A percentile compares a stretch with the other conserved stretches of the same genome.
phyloP scores from a whole-genome alignment of 495 filamentous ascomycete species.

The Tirmania nivea region DNA sequence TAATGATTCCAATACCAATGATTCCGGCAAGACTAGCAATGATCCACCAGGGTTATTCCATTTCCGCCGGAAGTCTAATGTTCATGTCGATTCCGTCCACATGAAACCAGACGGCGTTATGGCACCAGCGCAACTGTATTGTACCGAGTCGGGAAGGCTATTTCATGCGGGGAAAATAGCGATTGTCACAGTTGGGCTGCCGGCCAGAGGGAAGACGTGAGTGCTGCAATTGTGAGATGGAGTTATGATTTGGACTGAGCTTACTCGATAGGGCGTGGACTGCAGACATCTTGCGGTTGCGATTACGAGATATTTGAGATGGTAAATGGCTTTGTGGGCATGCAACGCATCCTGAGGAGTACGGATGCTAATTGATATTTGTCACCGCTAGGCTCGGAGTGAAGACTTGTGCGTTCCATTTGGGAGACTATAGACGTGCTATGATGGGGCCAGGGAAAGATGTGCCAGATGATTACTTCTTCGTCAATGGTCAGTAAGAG shows the following conservation, averaged over 20 bases:
- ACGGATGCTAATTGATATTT: not conserved
- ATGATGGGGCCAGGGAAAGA: constrained; percentile 68
- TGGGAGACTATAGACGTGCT: constrained; percentile 88
- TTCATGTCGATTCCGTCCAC: constrained; percentile 93
- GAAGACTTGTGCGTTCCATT: constrained; percentile 91
- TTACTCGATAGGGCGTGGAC: too few species aligned
- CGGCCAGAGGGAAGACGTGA: constrained; percentile 90
- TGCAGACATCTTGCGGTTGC: constrained; percentile 82
- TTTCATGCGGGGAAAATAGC: constrained; percentile 95
- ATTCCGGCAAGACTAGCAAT: too few species aligned
- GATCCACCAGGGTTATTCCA: not conserved
- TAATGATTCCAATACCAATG: too few species aligned
- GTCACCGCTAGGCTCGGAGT: constrained; percentile 58
- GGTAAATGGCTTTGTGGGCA: constrained; percentile 30
- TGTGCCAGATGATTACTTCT: constrained; percentile 95
- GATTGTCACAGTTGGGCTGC: constrained; percentile 89
- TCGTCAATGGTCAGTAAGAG: constrained; percentile 45
- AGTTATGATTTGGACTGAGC: not conserved
- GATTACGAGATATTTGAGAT: constrained; percentile 80
- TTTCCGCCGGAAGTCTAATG: constrained; percentile 71
- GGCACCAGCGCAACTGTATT: constrained; percentile 93
- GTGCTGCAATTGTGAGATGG: constrained; percentile 14
- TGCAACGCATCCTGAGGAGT: not conserved
- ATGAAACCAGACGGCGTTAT: constrained; percentile 67
- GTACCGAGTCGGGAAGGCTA: constrained; percentile 85